phyloP scores from a whole-genome alignment of 257 asterid species.

The Solanum piurae region DNA sequence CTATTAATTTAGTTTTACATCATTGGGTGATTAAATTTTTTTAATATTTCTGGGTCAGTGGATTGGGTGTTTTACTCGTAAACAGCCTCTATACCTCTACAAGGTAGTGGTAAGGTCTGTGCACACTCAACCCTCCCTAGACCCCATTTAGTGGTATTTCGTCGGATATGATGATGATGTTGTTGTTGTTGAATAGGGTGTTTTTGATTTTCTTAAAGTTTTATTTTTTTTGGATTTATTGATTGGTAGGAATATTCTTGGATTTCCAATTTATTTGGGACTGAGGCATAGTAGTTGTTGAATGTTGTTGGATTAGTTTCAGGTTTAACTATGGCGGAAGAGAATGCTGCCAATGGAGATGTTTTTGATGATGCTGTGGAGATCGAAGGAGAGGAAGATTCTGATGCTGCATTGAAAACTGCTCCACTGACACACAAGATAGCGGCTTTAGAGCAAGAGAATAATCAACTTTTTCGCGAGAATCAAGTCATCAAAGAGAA shows the following conservation, averaged over 20 bases:
- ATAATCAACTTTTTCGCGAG: conserved; percentile 23
- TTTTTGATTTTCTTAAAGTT: background rate
- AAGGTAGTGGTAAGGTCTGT: background rate
- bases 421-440: conserved; percentile 19
- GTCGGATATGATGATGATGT: background rate
- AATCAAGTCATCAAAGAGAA: conserved; percentile 25
- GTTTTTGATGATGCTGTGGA: conserved; percentile 36
- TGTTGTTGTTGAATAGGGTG: background rate
- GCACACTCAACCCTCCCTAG: background rate
- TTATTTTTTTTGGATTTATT: background rate
- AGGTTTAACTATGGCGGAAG: conserved; percentile 42
- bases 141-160: background rate
- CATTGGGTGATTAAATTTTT: background rate
- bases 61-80: background rate
- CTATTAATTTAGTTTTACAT: background rate
- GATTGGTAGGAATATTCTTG: background rate
- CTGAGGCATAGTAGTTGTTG: background rate
- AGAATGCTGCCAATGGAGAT: conserved; percentile 29
- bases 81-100: background rate
- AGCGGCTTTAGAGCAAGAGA: conserved; percentile 41
- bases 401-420: conserved; percentile 17
- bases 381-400: conserved; percentile 32
- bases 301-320: background rate
- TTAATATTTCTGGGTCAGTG: background rate
- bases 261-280: background rate